Conservation (phyloP, 805 yeast species). For the Candida orba region DNA sequence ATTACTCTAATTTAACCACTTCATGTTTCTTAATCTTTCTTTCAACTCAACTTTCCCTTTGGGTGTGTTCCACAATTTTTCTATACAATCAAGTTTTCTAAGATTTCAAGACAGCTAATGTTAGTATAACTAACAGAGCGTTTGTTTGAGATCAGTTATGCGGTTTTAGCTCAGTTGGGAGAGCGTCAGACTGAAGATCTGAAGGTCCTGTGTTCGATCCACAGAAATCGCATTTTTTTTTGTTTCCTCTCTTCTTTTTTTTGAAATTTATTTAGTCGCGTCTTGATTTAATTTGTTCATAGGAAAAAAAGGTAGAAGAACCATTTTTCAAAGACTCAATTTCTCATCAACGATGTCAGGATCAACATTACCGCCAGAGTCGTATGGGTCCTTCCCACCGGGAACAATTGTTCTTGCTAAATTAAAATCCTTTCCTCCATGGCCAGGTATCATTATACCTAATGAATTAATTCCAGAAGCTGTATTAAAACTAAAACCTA, state of each 20-base stretch:
- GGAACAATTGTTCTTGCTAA: slow-evolving; percentile 65
- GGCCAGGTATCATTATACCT: slow-evolving; percentile 84
- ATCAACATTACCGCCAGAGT: slow-evolving; percentile 2
- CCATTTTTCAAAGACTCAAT: too few species aligned
- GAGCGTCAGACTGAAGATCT: slow-evolving; percentile 41
- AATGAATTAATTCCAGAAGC: slow-evolving; percentile 51
- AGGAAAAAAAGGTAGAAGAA: too few species aligned
- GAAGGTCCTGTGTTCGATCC: slow-evolving; percentile 84
- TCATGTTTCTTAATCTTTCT: too few species aligned
- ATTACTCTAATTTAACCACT: too few species aligned
- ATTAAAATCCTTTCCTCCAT: slow-evolving; percentile 79
- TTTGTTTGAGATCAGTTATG: neutral
- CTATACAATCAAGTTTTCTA: too few species aligned
- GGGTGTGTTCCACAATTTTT: too few species aligned
- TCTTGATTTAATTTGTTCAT: neutral
- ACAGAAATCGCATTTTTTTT: slow-evolving; percentile 50
- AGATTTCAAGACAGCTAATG: too few species aligned
- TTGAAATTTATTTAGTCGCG: neutral
- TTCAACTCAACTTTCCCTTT: too few species aligned
- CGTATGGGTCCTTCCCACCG: slow-evolving; percentile 30
- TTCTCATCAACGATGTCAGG: neutral
- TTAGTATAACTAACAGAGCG: too few species aligned
- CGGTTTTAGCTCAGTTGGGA: slow-evolving; percentile 29
- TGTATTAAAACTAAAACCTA: slow-evolving; percentile 45
- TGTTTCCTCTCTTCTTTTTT: too few species aligned